Evolutionary conservation across 2,329 filamentous ascomycete genomes (phyloP).

Genomic region (Exophiala alcalophila): DNA sequence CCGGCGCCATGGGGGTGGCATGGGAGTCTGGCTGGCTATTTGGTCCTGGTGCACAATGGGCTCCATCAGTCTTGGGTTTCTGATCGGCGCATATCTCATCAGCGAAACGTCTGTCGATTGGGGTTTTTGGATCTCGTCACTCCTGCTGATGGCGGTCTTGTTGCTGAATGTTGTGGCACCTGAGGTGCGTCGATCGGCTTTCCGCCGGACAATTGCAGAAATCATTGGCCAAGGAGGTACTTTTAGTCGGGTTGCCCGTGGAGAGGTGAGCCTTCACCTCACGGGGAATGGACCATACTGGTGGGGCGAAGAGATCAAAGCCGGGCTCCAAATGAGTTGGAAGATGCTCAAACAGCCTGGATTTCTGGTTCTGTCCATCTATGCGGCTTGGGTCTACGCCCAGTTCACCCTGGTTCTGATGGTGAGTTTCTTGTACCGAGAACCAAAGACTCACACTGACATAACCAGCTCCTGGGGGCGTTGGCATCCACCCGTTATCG

Average conservation of each 20-base stretch:
- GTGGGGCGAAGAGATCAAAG: constrained; percentile 74
- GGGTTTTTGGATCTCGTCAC: constrained; percentile 73
- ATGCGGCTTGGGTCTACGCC: constrained; percentile 74
- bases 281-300: constrained; percentile 68
- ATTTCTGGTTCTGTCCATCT: constrained; percentile 69
- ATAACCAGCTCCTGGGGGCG: constrained; percentile 60
- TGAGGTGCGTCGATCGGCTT: constrained; percentile 68
- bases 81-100: constrained; percentile 68
- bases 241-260: constrained; percentile 57
- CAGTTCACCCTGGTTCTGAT: constrained; percentile 71
- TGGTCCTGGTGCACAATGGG: constrained; percentile 77
- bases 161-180: constrained; percentile 69
- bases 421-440: constrained; percentile 41
- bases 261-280: constrained; percentile 74
- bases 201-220: constrained; percentile 65
- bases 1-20: constrained; percentile 70
- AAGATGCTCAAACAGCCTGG: constrained; percentile 73
- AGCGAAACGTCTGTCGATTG: constrained; percentile 62
- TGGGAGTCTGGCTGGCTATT: constrained; percentile 74
- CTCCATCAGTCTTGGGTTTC: constrained; percentile 68
- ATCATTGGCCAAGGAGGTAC: constrained; percentile 39
- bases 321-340: constrained; percentile 62
- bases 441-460: constrained; percentile 1
- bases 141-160: constrained; percentile 63
- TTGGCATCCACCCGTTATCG: constrained; percentile 67